Conservation (phyloP, 768 basidiomycete genomes). For the Trametes sanguinea region DNA sequence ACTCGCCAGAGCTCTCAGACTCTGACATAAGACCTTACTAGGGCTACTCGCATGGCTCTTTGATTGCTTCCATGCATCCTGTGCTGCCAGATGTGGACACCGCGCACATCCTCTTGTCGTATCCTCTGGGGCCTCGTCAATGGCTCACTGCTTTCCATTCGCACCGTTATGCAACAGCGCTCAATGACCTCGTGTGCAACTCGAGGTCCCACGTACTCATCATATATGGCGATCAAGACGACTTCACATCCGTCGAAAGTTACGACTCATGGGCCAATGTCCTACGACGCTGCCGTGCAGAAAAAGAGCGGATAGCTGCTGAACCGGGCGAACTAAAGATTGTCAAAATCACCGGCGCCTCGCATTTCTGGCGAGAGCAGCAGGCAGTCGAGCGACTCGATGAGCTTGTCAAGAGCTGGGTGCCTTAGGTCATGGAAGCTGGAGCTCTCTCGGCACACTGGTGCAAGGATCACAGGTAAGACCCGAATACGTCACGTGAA, state of each 20-base stretch:
- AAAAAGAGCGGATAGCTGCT: constrained; percentile 17
- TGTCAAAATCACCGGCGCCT: constrained; percentile 47
- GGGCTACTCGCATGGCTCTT: constrained; percentile 84
- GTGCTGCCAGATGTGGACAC: constrained; percentile 53
- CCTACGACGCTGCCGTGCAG: constrained; percentile 31
- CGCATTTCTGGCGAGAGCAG: constrained; percentile 67
- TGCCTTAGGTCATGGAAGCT: constrained; percentile 6
- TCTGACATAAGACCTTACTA: constrained; percentile 29
- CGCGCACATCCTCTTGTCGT: constrained; percentile 72
- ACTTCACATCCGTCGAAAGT: constrained; percentile 60
- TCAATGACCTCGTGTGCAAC: constrained; percentile 52
- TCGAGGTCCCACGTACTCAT: constrained; percentile 55
- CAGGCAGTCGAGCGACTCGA: constrained; percentile 15
- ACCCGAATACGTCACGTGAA: too few species aligned
- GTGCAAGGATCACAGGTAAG: too few species aligned
- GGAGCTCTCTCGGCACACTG: too few species aligned
- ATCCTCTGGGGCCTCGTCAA: constrained; percentile 68
- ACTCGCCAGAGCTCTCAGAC: background rate
- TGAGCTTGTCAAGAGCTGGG: constrained; percentile 20
- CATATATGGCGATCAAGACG: constrained; percentile 67
- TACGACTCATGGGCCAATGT: constrained; percentile 58
- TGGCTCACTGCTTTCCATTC: constrained; percentile 72
- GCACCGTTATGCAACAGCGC: constrained; percentile 50
- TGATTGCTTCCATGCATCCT: constrained; percentile 70
- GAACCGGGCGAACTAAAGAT: constrained; percentile 32